phyloP scores from a whole-genome alignment of 2,329 filamentous ascomycete species.

The Tolypocladium cylindrosporum region DNA sequence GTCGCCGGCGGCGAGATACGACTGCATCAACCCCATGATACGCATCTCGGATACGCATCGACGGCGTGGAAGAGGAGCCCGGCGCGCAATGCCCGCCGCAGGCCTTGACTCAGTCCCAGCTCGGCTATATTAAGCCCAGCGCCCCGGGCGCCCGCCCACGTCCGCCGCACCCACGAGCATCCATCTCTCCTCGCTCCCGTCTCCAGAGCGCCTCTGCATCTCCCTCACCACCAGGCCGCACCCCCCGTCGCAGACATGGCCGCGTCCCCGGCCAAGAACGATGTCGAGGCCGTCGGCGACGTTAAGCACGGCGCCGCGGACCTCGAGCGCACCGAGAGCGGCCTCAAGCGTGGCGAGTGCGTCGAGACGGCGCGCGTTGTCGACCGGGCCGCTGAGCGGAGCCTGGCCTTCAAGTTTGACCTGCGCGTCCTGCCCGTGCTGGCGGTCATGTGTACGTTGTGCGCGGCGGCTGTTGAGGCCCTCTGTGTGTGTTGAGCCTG shows the following conservation, averaged over 20 bases:
- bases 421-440: constrained; percentile 42
- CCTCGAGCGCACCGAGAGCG: constrained; percentile 6
- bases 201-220: neutral
- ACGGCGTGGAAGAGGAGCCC: neutral
- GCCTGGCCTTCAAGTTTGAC: constrained; percentile 45
- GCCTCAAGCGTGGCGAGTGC: constrained; percentile 3
- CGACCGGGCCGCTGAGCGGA: constrained; percentile 35
- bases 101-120: neutral
- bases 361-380: constrained; percentile 18
- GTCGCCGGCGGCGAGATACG: neutral
- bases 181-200: neutral
- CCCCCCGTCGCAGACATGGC: neutral
- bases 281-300: constrained; percentile 3
- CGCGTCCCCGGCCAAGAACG: neutral
- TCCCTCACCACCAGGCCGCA: neutral
- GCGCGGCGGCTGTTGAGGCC: too few relatives aligned
- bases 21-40: neutral
- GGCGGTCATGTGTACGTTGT: constrained; percentile 37
- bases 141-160: too few relatives aligned
- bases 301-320: constrained; percentile 3
- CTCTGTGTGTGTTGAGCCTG: neutral
- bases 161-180: neutral
- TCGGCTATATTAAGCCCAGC: neutral
- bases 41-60: neutral
- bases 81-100: neutral